Evolutionary conservation across 306 rosid species (phyloP), one percentile per base, ranked within the genome.

Genomic region (Macrotyloma uniflorum): DNA sequence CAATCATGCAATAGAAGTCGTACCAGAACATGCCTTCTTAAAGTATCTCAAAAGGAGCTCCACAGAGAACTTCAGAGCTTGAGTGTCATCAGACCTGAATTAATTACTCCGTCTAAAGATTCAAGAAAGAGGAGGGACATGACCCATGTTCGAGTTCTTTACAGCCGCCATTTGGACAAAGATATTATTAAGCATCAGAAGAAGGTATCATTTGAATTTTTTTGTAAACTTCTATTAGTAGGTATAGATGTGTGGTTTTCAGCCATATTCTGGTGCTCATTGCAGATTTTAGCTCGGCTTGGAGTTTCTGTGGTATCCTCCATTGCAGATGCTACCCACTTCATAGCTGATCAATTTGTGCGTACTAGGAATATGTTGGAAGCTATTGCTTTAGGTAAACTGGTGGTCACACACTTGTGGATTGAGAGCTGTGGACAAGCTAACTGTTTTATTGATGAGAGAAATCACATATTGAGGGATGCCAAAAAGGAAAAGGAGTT

Each of bases 341-440:
- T 96, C 85, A 74, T 96, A 64, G 93, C 99, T 11, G 94, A 93
- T 85, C 84, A 90, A 64, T 96, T 96, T 82, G 88, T 91, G 79
- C 96, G 97, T 3, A 93, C 98, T 26, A 90, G 96, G 79, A 96
- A 93, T 85, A 90, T 96, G 96, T 83, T 96, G 77, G 96, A 90
- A 84, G 98, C 99, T 64, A 96, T 96, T 72, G 96, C 99, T 76
- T 83, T 67, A 50, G 94, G 97, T 36, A 93, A 96, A 86, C 94
- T 89, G 51, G 99, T 96, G 76, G 98, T 96, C 55, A 91, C 97
- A n/a, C 98, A 86, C 86, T 85, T 80, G 72, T 96, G 99, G 99
- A 82, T 96, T 32, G 94, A 93, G 66, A 91, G 93, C 84, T 96
- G 98, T 80, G 99, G 98, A 62, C 94, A 93, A 88, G 97, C 98